A percentile compares a stretch with the other conserved stretches of the same genome.
Evolutionary conservation across 2,329 filamentous ascomycete species (phyloP).

Genomic region (Sclerotinia borealis): DNA sequence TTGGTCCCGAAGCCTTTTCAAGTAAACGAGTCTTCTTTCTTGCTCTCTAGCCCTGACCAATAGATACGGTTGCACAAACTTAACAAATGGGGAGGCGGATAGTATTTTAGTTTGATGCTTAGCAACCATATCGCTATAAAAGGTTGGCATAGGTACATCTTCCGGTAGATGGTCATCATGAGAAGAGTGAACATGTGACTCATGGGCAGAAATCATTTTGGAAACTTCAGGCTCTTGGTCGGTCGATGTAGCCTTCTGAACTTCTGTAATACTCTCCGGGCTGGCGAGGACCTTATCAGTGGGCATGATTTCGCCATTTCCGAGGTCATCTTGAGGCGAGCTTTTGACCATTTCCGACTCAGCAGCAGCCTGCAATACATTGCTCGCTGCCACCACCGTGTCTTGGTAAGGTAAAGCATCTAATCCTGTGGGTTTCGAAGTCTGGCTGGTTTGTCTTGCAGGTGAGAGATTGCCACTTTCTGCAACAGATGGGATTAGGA

Average conservation of each 20-base stretch:
- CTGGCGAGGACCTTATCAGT: neutral
- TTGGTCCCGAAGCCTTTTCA: slow-evolving; percentile 78
- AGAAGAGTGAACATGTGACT: slow-evolving; percentile 34
- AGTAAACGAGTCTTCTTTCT: slow-evolving; percentile 74
- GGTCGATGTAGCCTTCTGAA: neutral
- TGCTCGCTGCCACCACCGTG: slow-evolving; percentile 22
- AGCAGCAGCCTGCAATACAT: slow-evolving; percentile 24
- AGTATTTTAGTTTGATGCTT: slow-evolving; percentile 90
- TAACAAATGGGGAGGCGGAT: slow-evolving; percentile 93
- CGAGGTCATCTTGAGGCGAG: neutral
- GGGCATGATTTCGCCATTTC: neutral
- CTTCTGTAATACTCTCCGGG: neutral
- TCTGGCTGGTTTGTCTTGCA: slow-evolving; percentile 25
- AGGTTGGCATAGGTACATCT: slow-evolving; percentile 78
- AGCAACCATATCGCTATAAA: slow-evolving; percentile 90
- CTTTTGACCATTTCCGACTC: slow-evolving; percentile 15
- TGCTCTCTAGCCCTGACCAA: slow-evolving; percentile 89
- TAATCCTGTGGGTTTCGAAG: slow-evolving; percentile 6
- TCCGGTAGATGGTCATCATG: slow-evolving; percentile 59
- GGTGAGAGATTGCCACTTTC: slow-evolving; percentile 41
- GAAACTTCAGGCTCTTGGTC: slow-evolving; percentile 14
- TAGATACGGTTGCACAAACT: slow-evolving; percentile 88
- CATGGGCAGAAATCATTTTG: slow-evolving; percentile 33
- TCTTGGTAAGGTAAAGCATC: slow-evolving; percentile 14
- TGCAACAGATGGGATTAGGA: slow-evolving; percentile 65